Base-by-base conservation (phyloP, 2,329 filamentous ascomycete genomes). In the Ploettnerulaceae sp. region DNA sequence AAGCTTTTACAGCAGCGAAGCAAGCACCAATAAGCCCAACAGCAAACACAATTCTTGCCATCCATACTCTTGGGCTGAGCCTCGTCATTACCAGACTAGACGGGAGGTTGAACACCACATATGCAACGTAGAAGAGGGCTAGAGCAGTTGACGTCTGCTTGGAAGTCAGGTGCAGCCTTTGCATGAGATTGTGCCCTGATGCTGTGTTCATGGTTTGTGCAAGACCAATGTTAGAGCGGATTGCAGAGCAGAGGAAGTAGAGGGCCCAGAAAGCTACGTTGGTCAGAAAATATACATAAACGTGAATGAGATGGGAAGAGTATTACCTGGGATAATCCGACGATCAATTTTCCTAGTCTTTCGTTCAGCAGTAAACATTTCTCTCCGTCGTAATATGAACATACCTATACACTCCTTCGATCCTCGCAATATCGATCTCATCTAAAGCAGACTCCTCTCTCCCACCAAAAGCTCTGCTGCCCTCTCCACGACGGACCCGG, bases 201-300 rank as follows among this genome's bases (percentile, higher is more conserved):
- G 75, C 68, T 22, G 67, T 68, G 68, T 95, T 95, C 89, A 95
- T 95, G 1, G 89, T 95, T 69, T 95, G 88, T n/a, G 89, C 86
- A 57, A 95, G 81, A 52, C 89, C 89, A 55, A 95, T 87, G 67
- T 94, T 95, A 60, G 88, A 93, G 42, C 89, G 82, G 60, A 95
- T 93, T 51, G 88, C 89, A 0, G 89, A 93, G 73, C 88, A 93
- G 54, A 95, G 77, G 64, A 95, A 95, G 70, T 95, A 95, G 12
- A 95, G 75, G 12, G 84, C 66, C 89, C 89, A 95, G 67, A 95
- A 91, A 22, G 89, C 87, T 76, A 52, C 17, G 11, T 14, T 29
- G n/a, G 26, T 29, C 44, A 28, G 45, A 47, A 11, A 48, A 33
- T 33, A 26, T 14, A 49, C 33, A 12, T 15, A n/a, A 5, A 11